A percentile compares a stretch with the other conserved stretches of the same genome.
phyloP scores from a whole-genome alignment of 352 stramenopile genomes.

The Plasmopara muralis region DNA sequence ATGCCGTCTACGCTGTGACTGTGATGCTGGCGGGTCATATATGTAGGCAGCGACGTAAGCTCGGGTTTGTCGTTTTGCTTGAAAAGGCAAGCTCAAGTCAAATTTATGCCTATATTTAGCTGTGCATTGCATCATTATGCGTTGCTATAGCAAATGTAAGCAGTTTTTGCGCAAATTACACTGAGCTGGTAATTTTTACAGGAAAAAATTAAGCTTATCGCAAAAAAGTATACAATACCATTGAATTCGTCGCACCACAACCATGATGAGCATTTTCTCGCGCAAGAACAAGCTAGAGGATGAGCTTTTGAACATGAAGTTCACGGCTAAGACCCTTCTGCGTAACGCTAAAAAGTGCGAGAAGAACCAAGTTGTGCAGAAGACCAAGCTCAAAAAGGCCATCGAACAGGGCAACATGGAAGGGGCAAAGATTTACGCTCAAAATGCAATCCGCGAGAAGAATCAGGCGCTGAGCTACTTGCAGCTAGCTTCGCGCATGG shows the following conservation, averaged over 20 bases:
- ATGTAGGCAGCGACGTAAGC: slow-evolving; percentile 7
- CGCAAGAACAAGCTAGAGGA: slow-evolving; percentile 82
- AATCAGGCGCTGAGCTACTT: slow-evolving; percentile 93
- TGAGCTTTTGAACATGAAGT: slow-evolving; percentile 88
- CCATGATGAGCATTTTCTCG: slow-evolving; percentile 77
- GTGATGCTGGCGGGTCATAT: slow-evolving; percentile 33
- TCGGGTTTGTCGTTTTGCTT: slow-evolving; percentile 1
- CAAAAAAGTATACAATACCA: no score
- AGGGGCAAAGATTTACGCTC: slow-evolving; percentile 96
- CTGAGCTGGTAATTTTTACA: no score
- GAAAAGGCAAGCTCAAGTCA: no score
- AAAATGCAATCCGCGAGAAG: slow-evolving; percentile 84
- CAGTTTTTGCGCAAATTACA: no score
- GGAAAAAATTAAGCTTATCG: no score
- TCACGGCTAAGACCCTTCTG: slow-evolving; percentile 86
- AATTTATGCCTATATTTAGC: no score
- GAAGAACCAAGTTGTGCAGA: slow-evolving; percentile 94
- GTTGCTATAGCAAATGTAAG: no score
- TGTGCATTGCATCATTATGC: no score
- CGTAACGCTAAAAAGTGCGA: slow-evolving; percentile 95
- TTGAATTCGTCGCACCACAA: no score
- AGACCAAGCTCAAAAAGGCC: slow-evolving; percentile 96
- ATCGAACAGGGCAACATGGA: slow-evolving; percentile 96
- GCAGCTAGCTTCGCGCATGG: slow-evolving; percentile 92
- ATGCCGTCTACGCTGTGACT: slow-evolving; percentile 40